A percentile compares a stretch with the other conserved stretches of the same genome.
These are phyloP conservation scores for Phragmites australis DNA, from an alignment of 176 grass and related monocot genomes.

Conservation along the genomic window DNA sequence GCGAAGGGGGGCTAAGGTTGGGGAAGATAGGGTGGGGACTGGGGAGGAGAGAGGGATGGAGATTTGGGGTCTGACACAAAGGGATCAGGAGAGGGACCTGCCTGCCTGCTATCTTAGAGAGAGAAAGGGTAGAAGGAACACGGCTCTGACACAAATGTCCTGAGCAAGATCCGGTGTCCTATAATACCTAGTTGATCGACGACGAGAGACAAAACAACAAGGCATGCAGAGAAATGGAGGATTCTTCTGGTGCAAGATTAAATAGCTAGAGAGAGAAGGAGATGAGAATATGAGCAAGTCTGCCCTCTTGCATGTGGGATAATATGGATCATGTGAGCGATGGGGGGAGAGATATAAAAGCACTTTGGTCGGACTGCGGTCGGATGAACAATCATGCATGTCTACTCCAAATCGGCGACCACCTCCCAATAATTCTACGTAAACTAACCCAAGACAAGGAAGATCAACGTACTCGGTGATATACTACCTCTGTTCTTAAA, in stretches of 20 bases:
- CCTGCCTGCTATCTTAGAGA: conserved; percentile 32
- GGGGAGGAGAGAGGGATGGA: background rate
- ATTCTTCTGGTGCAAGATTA: conserved; percentile 13
- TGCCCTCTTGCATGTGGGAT: conserved; percentile 41
- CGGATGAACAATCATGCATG: conserved; percentile 30
- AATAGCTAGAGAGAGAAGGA: background rate
- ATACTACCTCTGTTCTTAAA: too few species aligned
- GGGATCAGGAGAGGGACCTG: conserved; percentile 26
- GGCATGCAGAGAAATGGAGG: background rate
- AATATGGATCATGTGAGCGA: conserved; percentile 28
- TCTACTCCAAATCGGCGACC: too few species aligned
- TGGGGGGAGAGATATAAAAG: conserved; percentile 21
- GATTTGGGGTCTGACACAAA: conserved; percentile 69
- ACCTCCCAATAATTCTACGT: too few species aligned
- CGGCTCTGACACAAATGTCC: conserved; percentile 79
- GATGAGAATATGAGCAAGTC: too few species aligned
- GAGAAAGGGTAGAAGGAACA: conserved; percentile 38
- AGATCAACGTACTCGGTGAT: too few species aligned
- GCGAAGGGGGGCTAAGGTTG: conserved; percentile 8
- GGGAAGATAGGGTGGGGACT: background rate
- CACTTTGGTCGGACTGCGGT: conserved; percentile 42
- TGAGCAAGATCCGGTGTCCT: conserved; percentile 57
- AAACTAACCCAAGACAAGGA: too few species aligned
- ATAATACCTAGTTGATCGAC: conserved; percentile 60
- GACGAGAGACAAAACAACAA: conserved; percentile 50